Percentiles rank a stretch among this genome's conserved stretches.
These are phyloP conservation scores for Saccharomyces cerevisiae DNA, from an alignment of 805 yeast species.

Conservation along the genomic window DNA sequence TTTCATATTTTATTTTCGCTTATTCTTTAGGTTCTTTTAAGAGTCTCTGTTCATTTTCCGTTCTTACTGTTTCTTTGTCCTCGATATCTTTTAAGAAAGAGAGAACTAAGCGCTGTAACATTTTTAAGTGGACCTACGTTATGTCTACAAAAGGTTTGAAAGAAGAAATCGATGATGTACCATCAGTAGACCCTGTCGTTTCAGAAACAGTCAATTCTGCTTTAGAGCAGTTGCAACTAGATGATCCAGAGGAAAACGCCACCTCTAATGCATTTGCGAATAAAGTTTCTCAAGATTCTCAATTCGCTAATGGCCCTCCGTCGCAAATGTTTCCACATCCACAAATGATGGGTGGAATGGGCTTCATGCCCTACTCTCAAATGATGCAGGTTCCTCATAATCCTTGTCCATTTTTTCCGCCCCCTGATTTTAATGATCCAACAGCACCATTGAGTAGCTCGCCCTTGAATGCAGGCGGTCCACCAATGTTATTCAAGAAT, in stretches of 20 bases:
- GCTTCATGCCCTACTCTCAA: constrained; percentile 27
- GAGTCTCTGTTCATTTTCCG: neutral
- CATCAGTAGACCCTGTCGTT: constrained; percentile 20
- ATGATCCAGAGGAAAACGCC: constrained; percentile 14
- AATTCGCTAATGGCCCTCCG: constrained; percentile 7
- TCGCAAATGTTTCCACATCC: constrained; percentile 17
- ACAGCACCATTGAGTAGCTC: constrained; percentile 3
- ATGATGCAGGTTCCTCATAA: constrained; percentile 29
- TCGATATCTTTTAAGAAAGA: neutral
- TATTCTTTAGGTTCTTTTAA: neutral
- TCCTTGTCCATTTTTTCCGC: constrained; percentile 18
- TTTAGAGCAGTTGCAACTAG: constrained; percentile 27
- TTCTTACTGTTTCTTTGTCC: neutral
- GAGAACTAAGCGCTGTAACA: neutral
- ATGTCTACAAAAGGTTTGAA: constrained; percentile 11
- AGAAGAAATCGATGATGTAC: constrained; percentile 4
- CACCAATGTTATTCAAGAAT: constrained; percentile 6
- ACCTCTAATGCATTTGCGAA: neutral
- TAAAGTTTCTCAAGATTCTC: neutral
- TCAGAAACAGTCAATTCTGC: constrained; percentile 27
- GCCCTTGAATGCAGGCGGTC: constrained; percentile 4
- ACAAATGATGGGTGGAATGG: constrained; percentile 24
- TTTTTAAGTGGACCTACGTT: neutral
- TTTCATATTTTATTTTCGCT: neutral
- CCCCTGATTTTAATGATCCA: constrained; percentile 16